Base-by-base conservation (phyloP, 2,329 filamentous ascomycete species). In the Grosmannia huntii region DNA sequence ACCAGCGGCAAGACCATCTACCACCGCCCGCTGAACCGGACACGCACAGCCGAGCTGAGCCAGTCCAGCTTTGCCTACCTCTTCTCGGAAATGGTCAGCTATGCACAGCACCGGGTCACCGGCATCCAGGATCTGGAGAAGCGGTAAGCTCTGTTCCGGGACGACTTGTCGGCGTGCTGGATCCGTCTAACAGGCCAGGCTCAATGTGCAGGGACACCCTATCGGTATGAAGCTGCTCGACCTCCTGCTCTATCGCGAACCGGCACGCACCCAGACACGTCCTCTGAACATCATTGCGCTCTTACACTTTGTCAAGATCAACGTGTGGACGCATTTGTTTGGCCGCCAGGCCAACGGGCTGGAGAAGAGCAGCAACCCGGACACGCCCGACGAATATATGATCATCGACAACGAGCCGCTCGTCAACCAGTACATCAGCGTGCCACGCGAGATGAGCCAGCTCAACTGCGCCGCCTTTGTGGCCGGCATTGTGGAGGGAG, bases 1-100 rank as follows among this genome's bases (percentile, higher is more conserved):
- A 89, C 89, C 59, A 95, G 85, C 71, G 90, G 90, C 75, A 97
- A 97, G 76, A 96, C 90, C 63, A 97, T 99, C 75, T 99, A 97
- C 77, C 90, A 96, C 77, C 83, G 94, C 58, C 90, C 95, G 62
- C 78, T 97, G 61, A 96, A 96, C 73, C 87, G 94, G 63, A 87
- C 85, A 66, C 89, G 90, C 70, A 89, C 88, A 66, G 82, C 88
- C 60, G 92, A 97, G 76, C 83, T 95, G 64, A 96, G 90, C 71
- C 87, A 95, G 69, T 84, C 94, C 12, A 90, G 89, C 73, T 97
- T 99, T 73, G 92, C 94, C 49, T 97, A 95, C 72, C 79, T 99
- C 60, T 97, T 99, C 70, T 86, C 87, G 61, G 92, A 96, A 76
- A 96, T 97, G 88, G 91, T 99, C 55, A 86, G 84, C 67, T 97